phyloP scores from a whole-genome alignment of 2,329 filamentous ascomycete genomes.

The Diaporthe capsici region DNA sequence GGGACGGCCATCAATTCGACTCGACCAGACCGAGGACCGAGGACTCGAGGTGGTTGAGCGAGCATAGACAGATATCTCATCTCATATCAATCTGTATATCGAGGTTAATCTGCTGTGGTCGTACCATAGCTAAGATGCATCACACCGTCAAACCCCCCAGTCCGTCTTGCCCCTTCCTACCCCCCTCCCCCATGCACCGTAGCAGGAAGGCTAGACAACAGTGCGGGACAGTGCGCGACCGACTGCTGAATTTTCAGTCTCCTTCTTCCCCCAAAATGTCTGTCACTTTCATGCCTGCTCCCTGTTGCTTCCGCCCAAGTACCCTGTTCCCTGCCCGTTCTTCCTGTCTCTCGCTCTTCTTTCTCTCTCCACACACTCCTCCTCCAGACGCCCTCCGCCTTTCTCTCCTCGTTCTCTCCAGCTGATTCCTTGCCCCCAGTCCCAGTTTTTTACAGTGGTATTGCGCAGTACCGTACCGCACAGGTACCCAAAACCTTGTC shows the following conservation, averaged over 20 bases:
- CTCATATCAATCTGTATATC: slow-evolving; percentile 23
- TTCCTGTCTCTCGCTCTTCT: neutral
- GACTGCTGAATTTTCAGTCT: slow-evolving; percentile 29
- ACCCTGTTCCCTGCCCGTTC: slow-evolving; percentile 28
- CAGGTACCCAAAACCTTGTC: slow-evolving; percentile 15
- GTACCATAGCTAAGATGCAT: slow-evolving; percentile 15
- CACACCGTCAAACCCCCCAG: neutral
- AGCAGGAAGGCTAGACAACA: neutral
- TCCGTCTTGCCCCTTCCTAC: neutral
- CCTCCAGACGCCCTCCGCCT: slow-evolving; percentile 32
- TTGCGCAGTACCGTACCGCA: neutral
- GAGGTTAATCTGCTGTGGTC: slow-evolving; percentile 29
- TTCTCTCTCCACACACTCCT: slow-evolving; percentile 24
- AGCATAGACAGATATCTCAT: slow-evolving; percentile 9
- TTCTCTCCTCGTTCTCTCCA: slow-evolving; percentile 31
- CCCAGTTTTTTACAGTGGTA: slow-evolving; percentile 7
- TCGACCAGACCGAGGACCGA: slow-evolving; percentile 2
- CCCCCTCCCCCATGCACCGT: neutral
- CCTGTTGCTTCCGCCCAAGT: neutral
- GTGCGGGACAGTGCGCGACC: slow-evolving; percentile 17
- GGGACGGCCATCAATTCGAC: neutral
- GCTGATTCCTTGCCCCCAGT: slow-evolving; percentile 18
- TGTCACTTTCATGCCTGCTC: neutral
- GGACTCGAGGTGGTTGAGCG: neutral
- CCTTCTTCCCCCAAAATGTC: slow-evolving; percentile 9